Evolutionary conservation across 495 filamentous ascomycete genomes (phyloP), one percentile per base, ranked within the genome.

Genomic region (Lichenothelia convexa): DNA sequence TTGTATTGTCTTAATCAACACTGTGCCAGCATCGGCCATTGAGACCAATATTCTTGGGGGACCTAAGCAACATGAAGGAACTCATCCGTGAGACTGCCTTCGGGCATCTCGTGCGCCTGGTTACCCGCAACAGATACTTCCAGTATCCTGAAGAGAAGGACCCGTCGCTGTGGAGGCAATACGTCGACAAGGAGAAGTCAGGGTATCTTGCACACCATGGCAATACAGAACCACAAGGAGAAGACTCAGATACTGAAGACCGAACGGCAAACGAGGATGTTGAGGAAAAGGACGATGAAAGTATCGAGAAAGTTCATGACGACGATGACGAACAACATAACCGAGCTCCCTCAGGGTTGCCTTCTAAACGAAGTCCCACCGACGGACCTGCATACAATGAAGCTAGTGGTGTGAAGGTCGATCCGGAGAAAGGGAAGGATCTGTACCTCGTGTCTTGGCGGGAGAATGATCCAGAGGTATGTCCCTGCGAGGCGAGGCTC

Each of bases 31-130:
- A n/a, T n/a, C n/a, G n/a, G n/a, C n/a, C n/a, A n/a, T n/a, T n/a
- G n/a, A n/a, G n/a, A n/a, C n/a, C n/a, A n/a, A n/a, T n/a, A n/a
- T n/a, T n/a, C n/a, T n/a, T n/a, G n/a, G n/a, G n/a, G n/a, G n/a
- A n/a, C n/a, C n/a, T n/a, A n/a, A n/a, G n/a, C 24, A 29, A 29
- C 24, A 29, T 29, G 24, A 29, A 9, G 24, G 24, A 56, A 23
- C 41, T 59, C 33, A 44, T 59, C 19, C 46, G 55, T 18, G 55
- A 59, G 36, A 54, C 54, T 18, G 41, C 44, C 22, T 57, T 57
- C 32, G 55, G 55, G 4, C 47, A 54, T 36, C 16, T 46, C 18
- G 44, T 59, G 8, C 45, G 55, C 20, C 42, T 59, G 16, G 36
- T 48, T 11, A 41, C 45, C 17, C 29, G 40, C 15, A 41, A 43